Evolutionary conservation across 2,329 filamentous ascomycete genomes (phyloP), one percentile per base, ranked within the genome.

Genomic region (Cucurbitaria berberidis): DNA sequence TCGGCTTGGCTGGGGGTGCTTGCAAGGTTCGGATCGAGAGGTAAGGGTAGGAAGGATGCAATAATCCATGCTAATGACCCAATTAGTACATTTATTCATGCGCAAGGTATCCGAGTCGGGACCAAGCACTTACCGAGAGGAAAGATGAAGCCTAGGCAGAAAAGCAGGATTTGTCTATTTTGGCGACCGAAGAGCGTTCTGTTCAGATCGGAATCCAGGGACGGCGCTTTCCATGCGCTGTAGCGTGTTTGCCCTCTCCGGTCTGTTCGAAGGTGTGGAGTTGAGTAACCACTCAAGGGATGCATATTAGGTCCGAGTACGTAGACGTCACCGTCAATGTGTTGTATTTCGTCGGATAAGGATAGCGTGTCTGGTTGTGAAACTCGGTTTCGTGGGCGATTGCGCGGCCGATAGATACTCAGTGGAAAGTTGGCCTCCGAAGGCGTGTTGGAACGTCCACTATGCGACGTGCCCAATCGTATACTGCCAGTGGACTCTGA

Each of bases 81-180:
- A 30, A 51, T 64, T 44, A 67, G 57, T 64, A 60, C 34, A 41
- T 46, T 16, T 40, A 55, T 46, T 62, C 27, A 56, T 53, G 46
- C 44, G 45, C 38, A 51, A 38, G 16, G 27, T 29, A 30, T 18
- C 16, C 18, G 26, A 30, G 11, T 35, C 26, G 35, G 43, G 55
- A 69, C 57, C 62, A 55, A 35, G n/a, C 42, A 51, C 58, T 62
- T 67, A 69, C 68, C 65, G 41, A 91, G 82, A 5, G 90, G 91
- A 67, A 91, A 85, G 41, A 93, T 77, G 67, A 96, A 96, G 21
- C 91, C 91, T 41, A 88, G 36, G 49, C 87, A 85, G 75, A 96
- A 96, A 43, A 90, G 78, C 46, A 89, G 78, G 26, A 93, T 82
- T 73, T 96, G 91, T 41, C 86, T 77, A 67, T 93, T 93, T 56